These are phyloP conservation scores for Aurifilum marmelostoma DNA, from an alignment of 2,329 filamentous ascomycete genomes.

Conservation along the genomic window DNA sequence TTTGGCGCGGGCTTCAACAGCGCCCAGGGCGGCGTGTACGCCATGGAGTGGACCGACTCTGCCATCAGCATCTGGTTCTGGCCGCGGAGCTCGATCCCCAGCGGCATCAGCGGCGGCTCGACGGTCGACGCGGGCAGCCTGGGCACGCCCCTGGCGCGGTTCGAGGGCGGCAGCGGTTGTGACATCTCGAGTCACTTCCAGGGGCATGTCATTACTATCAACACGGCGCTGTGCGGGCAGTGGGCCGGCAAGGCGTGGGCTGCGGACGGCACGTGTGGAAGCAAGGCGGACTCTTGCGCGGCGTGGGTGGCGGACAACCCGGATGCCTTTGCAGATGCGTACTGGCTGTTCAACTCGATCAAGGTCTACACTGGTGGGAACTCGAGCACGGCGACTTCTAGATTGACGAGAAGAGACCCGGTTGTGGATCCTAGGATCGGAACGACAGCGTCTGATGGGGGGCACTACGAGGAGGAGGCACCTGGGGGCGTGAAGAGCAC, in stretches of 20 bases:
- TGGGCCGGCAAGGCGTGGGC: constrained; percentile 78
- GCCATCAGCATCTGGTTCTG: constrained; percentile 85
- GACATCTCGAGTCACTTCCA: constrained; percentile 71
- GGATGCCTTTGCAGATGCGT: constrained; percentile 24
- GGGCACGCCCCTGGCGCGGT: constrained; percentile 69
- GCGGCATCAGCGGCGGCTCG: constrained; percentile 34
- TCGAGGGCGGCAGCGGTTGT: constrained; percentile 65
- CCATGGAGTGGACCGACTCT: constrained; percentile 73
- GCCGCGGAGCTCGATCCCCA: constrained; percentile 51
- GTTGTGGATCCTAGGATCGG: not conserved
- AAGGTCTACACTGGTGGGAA: constrained; percentile 22
- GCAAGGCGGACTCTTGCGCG: constrained; percentile 66
- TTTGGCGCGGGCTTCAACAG: constrained; percentile 75
- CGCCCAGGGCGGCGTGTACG: constrained; percentile 70
- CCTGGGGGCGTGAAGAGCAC: no score
- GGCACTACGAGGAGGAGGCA: not conserved
- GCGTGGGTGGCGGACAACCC: constrained; percentile 62
- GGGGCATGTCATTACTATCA: constrained; percentile 74
- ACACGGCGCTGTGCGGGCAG: constrained; percentile 63
- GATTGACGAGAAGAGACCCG: not conserved
- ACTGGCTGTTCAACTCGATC: constrained; percentile 30
- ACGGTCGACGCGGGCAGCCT: constrained; percentile 69
- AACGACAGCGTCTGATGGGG: not conserved
- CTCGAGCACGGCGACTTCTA: not conserved
- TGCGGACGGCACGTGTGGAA: constrained; percentile 58